Evolutionary conservation across 1,284 basidiomycete species (phyloP).

Genomic region (Chiua sp.): DNA sequence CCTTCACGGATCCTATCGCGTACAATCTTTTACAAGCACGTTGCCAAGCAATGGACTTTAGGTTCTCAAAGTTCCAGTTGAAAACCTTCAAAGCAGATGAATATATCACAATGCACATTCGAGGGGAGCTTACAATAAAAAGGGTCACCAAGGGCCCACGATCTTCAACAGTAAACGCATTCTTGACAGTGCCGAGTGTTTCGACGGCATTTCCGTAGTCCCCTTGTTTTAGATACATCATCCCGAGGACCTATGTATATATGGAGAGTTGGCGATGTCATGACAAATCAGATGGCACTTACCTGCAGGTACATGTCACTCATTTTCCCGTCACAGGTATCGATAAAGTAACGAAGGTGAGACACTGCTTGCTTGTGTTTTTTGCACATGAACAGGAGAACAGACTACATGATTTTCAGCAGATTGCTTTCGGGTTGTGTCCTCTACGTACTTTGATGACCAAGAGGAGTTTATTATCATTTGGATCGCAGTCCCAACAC

Average conservation of each 20-base stretch:
- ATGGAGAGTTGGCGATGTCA: background rate
- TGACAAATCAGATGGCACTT: background rate
- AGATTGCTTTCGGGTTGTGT: background rate
- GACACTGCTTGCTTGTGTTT: background rate
- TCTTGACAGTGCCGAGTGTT: background rate
- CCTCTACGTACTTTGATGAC: background rate
- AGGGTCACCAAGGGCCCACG: background rate
- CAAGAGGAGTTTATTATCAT: background rate
- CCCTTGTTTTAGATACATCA: background rate
- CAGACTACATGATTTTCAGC: background rate
- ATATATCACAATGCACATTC: background rate
- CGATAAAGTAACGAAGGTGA: background rate
- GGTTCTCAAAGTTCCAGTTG: slow-evolving; percentile 1
- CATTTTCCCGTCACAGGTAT: background rate
- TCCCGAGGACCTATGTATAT: background rate
- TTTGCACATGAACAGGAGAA: background rate
- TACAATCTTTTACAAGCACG: background rate
- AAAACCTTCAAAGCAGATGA: slow-evolving; percentile 13
- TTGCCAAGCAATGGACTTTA: slow-evolving; percentile 10
- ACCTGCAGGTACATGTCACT: background rate
- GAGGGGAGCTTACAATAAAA: slow-evolving; percentile 1
- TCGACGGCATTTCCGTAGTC: background rate
- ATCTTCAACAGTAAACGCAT: background rate
- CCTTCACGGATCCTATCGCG: background rate
- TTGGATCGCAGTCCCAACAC: background rate